Conservation (phyloP, 495 filamentous ascomycete genomes). For the Aspergillus kassunensis region DNA sequence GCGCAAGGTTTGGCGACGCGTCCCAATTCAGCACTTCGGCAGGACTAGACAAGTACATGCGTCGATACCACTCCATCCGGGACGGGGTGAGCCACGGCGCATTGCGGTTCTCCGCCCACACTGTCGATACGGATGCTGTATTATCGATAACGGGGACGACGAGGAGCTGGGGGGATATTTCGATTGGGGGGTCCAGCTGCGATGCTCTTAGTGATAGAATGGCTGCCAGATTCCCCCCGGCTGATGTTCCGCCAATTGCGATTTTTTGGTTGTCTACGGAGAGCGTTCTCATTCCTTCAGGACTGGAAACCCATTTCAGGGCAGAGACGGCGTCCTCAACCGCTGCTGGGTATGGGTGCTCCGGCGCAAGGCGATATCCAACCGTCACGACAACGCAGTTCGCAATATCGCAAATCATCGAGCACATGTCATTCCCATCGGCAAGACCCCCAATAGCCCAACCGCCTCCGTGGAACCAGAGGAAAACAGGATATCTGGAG, state of each 20-base stretch:
- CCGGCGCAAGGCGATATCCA: background rate
- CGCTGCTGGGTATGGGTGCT: background rate
- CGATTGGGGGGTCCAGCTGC: background rate
- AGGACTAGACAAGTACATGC: background rate
- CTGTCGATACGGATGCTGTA: background rate
- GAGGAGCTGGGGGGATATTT: background rate
- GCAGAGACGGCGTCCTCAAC: background rate
- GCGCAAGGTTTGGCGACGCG: background rate
- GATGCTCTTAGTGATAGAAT: background rate
- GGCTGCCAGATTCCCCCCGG: background rate
- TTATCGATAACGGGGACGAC: background rate
- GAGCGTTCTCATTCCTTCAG: background rate
- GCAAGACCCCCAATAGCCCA: background rate
- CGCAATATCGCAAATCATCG: background rate
- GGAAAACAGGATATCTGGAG: background rate
- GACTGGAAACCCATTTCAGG: background rate
- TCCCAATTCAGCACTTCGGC: background rate
- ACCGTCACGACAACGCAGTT: background rate
- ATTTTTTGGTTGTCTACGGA: background rate
- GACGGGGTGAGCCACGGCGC: background rate
- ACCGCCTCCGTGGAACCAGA: background rate
- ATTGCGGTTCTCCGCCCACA: background rate
- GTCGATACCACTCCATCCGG: background rate
- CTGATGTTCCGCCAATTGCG: slow-evolving; percentile 1
- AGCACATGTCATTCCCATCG: background rate